A percentile compares a stretch with the other conserved stretches of the same genome.
These are phyloP conservation scores for Oryza coarctata DNA, from an alignment of 176 grass and related monocot genomes.

Conservation along the genomic window DNA sequence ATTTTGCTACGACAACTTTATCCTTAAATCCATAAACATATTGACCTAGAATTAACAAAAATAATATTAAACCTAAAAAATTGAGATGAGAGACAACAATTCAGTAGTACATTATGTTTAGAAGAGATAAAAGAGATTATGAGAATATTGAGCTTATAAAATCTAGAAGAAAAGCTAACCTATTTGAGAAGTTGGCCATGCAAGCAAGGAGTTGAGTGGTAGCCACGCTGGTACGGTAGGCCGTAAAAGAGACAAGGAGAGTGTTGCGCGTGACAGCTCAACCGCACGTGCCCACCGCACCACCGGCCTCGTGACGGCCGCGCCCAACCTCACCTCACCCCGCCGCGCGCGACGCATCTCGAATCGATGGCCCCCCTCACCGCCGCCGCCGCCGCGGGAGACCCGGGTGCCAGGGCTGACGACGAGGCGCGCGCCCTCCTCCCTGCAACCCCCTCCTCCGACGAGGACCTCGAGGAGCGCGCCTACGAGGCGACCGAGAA, in stretches of 20 bases:
- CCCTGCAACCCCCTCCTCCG: neutral
- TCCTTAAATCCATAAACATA: too few species aligned
- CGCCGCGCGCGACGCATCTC: constrained; percentile 34
- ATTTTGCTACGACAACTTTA: too few species aligned
- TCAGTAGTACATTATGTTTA: too few species aligned
- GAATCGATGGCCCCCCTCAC: constrained; percentile 43
- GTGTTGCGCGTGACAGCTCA: neutral
- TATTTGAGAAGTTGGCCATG: too few species aligned
- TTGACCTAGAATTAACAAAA: too few species aligned
- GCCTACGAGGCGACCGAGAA: constrained; percentile 76
- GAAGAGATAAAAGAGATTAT: too few species aligned
- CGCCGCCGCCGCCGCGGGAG: constrained; percentile 28
- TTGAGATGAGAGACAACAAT: too few species aligned
- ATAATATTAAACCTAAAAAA: too few species aligned
- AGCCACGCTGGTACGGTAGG: too few species aligned
- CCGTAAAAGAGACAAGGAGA: neutral
- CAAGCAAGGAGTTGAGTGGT: too few species aligned
- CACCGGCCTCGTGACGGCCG: neutral
- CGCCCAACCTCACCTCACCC: neutral
- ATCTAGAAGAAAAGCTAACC: too few species aligned
- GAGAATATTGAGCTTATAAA: too few species aligned
- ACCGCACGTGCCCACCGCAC: constrained; percentile 13
- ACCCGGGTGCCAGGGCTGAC: constrained; percentile 5
- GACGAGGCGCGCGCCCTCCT: constrained; percentile 63
- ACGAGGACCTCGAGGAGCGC: constrained; percentile 57